Evolutionary conservation across 1,284 basidiomycete species (phyloP).

Genomic region (Cutaneotrichosporon arboriforme): DNA sequence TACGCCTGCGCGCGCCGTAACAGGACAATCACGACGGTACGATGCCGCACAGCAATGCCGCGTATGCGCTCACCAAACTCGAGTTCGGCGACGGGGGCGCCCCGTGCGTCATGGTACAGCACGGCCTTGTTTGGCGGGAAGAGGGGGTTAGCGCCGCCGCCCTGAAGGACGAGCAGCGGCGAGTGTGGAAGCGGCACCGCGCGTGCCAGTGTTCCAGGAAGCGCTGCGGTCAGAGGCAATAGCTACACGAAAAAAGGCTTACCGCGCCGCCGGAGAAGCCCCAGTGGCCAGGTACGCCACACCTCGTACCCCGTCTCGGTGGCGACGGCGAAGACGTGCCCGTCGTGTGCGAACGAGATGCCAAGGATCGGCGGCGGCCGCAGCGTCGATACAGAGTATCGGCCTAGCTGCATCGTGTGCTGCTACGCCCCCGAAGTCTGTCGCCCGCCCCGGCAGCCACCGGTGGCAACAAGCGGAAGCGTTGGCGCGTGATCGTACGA

Average conservation of each 20-base stretch:
- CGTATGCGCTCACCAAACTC: conserved; percentile 83
- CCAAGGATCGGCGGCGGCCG: conserved; percentile 68
- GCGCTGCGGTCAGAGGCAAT: conserved; percentile 20
- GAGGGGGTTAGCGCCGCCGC: conserved; percentile 81
- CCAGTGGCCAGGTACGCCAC: conserved; percentile 72
- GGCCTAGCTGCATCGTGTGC: conserved; percentile 73
- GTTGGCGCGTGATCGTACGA: too few relatives aligned
- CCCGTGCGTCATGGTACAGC: conserved; percentile 75
- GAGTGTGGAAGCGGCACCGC: conserved; percentile 75
- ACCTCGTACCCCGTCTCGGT: conserved; percentile 81
- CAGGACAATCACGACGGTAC: conserved; percentile 77
- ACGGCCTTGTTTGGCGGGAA: conserved; percentile 93
- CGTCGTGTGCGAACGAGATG: conserved; percentile 65
- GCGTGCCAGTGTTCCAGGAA: conserved; percentile 64
- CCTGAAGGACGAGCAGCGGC: conserved; percentile 80
- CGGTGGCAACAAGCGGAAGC: too few relatives aligned
- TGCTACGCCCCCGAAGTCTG: too few relatives aligned
- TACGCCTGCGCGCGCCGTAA: conserved; percentile 73
- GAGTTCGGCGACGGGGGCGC: conserved; percentile 74
- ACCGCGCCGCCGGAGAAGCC: conserved; percentile 74
- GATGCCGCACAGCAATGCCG: conserved; percentile 70
- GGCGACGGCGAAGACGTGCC: conserved; percentile 72
- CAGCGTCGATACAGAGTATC: conserved; percentile 80
- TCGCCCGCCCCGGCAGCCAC: too few relatives aligned
- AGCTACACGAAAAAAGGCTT: conserved; percentile 23